Base-by-base conservation (phyloP, 2,329 filamentous ascomycete genomes). In the Phyllachora maydis region DNA sequence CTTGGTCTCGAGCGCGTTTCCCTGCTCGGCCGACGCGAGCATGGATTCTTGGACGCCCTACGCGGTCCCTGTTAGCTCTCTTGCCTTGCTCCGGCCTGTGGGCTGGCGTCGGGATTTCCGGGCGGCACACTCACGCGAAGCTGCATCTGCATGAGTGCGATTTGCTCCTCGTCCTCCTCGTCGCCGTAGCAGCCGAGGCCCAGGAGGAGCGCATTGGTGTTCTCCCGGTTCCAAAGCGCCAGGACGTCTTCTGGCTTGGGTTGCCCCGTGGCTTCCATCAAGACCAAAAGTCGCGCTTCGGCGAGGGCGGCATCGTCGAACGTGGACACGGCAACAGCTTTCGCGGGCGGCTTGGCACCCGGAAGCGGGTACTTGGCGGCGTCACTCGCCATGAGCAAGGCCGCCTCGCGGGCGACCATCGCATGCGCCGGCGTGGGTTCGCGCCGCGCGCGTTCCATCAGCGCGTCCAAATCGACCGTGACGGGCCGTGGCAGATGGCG, bases 1-100 rank as follows among this genome's bases (percentile, higher is more conserved):
- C 49, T 88, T 93, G 63, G 92, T 92, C 49, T 95, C 83, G 2
- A 91, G 55, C 47, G 85, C 90, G 41, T 81, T 79, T 25, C 77
- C 78, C 27, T 72, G 64, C 35, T 85, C 72, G 3, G 83, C 88
- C 0, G 70, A 68, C 3, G 62, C 54, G 35, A 77, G 61, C 31
- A 92, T 75, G 6, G 63, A 57, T 22, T 77, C 65, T 46, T 88
- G 76, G 2, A 82, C 63, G 21, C 59, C 60, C 70, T 76, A 26
- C 10, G 16, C 16, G 3, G 8, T 22, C 6, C 11, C 20, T n/a
- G n/a, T n/a, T n/a, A n/a, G n/a, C n/a, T n/a, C n/a, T n/a, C n/a
- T n/a, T n/a, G n/a, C n/a, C n/a, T n/a, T n/a, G n/a, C n/a, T n/a
- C n/a, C n/a, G n/a, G n/a, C n/a, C n/a, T n/a, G n/a, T n/a, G n/a